These are phyloP conservation scores for Mucor racemosus DNA, from an alignment of 371 early-diverging fungal genomes.

Conservation along the genomic window DNA sequence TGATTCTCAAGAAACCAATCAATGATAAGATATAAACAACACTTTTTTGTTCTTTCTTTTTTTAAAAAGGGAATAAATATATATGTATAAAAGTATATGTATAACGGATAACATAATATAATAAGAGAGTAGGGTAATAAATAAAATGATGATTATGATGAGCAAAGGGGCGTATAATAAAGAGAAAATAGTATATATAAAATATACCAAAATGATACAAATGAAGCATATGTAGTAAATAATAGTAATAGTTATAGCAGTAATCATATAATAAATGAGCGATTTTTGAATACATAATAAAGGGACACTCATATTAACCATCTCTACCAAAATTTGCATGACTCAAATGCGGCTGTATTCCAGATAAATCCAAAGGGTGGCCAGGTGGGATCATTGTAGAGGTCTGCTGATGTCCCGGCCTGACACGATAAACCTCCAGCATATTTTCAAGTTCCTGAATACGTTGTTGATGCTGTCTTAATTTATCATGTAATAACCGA, in stretches of 20 bases:
- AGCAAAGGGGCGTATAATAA: background rate
- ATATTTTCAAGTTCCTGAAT: slow-evolving; percentile 72
- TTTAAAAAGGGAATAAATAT: background rate
- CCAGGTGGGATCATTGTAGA: slow-evolving; percentile 24
- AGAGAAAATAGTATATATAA: background rate
- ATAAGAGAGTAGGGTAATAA: background rate
- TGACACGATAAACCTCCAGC: slow-evolving; percentile 34
- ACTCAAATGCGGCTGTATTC: slow-evolving; percentile 33
- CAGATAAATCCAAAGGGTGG: slow-evolving; percentile 38
- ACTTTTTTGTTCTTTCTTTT: background rate
- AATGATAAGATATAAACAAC: background rate
- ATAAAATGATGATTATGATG: background rate
- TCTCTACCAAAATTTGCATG: slow-evolving; percentile 24
- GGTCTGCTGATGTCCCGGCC: slow-evolving; percentile 19
- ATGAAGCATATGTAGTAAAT: background rate
- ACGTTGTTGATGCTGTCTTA: slow-evolving; percentile 60
- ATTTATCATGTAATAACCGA: slow-evolving; percentile 62
- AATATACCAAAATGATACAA: background rate
- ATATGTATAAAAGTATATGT: no score
- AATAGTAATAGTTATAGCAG: background rate
- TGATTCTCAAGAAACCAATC: background rate
- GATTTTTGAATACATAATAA: background rate
- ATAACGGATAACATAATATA: background rate
- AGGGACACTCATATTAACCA: background rate
- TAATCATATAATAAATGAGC: background rate